Base-by-base conservation (phyloP, 1,139 yeast species). In the Debaryomyces subglobosus region DNA sequence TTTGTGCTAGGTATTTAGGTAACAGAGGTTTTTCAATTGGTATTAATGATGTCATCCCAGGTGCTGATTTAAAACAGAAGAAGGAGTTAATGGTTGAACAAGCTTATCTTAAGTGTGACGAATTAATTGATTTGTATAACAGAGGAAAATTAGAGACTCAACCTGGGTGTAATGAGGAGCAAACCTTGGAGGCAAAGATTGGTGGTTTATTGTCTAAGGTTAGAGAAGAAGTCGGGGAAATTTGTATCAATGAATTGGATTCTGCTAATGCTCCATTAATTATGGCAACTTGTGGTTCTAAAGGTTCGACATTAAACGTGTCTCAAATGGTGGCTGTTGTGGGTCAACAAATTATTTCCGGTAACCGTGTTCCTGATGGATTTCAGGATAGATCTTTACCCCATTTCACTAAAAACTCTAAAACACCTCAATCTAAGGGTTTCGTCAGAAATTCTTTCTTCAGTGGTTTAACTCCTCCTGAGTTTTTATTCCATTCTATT, bases 271-370 rank as follows among this genome's bases (percentile, higher is more conserved):
- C 99, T 33, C 99, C 99, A 36, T 81, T 95, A 63, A 92, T 95
- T 64, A 95, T 95, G 99, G 98, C 99, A 9, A 90, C 97, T 0
- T 94, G 99, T 80, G 99, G 99, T 59, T 94, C 99, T 44, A 95
- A 95, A 69, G 99, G 99, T 69, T 94, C 99, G 37, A 91, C 97
- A 0, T 81, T 95, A 56, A 95, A 95, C 68, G 99, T 95, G 39
- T 94, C 99, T 9, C 99, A 95, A 73, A 95, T 95, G 99, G 99
- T 95, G 79, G 99, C 99, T 0, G 97, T 95, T 66, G 99, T 95
- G 44, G 99, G 99, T 50, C 99, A 95, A 72, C 99, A 95, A 69
- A 95, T 95, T 75, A 95, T 95, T 60, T 85, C 97, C 4, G 99
- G 99, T 69, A 89, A 89, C 65, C 96, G 99, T 81, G 99, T 95